These are phyloP conservation scores for Moricandia arvensis DNA, from an alignment of 345 rosid species.

Conservation along the genomic window DNA sequence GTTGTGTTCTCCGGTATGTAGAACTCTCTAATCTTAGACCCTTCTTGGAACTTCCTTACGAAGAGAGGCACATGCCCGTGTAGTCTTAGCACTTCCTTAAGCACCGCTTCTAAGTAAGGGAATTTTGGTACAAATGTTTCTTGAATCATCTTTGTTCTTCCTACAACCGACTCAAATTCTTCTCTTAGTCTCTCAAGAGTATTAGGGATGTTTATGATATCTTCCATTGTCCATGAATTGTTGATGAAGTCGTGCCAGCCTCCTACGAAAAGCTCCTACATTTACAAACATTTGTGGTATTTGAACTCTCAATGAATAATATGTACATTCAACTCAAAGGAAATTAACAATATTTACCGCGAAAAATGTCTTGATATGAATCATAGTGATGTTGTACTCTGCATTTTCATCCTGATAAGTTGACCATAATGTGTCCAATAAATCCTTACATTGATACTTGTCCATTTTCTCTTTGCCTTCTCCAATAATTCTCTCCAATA, in stretches of 20 bases:
- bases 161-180: neutral
- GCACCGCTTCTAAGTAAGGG: neutral
- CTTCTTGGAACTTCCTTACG: slow-evolving; percentile 45
- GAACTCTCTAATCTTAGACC: slow-evolving; percentile 10
- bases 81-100: slow-evolving; percentile 52
- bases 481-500: neutral
- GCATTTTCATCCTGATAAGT: slow-evolving; percentile 32
- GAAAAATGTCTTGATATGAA: slow-evolving; percentile 59
- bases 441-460: neutral
- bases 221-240: slow-evolving; percentile 58
- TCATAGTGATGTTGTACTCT: slow-evolving; percentile 53
- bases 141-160: neutral
- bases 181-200: slow-evolving; percentile 27
- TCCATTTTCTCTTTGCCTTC: neutral
- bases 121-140: neutral
- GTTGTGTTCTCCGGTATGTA: neutral
- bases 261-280: slow-evolving; percentile 52
- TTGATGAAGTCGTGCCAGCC: slow-evolving; percentile 49
- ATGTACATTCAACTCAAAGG: too few species aligned
- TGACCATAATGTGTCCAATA: neutral
- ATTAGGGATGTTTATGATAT: slow-evolving; percentile 53
- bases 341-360: slow-evolving; percentile 39
- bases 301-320: too few species aligned
- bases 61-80: slow-evolving; percentile 53
- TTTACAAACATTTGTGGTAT: neutral